phyloP scores from a whole-genome alignment of 2,329 filamentous ascomycete species.

The Sordariomycetes sp. region DNA sequence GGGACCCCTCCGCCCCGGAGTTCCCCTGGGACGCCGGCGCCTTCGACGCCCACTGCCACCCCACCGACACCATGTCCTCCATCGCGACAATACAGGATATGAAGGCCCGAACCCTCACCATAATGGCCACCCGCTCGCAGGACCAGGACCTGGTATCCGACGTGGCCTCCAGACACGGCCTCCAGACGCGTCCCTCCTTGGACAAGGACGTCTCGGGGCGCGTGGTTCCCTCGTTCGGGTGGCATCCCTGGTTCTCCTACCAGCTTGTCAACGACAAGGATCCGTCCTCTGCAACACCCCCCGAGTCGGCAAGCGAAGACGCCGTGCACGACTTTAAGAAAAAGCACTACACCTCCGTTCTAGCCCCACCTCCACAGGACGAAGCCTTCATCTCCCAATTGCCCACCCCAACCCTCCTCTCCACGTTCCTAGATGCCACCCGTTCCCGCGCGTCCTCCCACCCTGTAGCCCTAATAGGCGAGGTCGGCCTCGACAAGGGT shows the following conservation, averaged over 20 bases:
- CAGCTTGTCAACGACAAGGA: slow-evolving; percentile 53
- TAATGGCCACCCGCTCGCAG: slow-evolving; percentile 66
- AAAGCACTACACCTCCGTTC: slow-evolving; percentile 53
- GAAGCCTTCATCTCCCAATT: slow-evolving; percentile 32
- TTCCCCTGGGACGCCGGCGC: slow-evolving; percentile 62
- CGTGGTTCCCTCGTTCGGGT: slow-evolving; percentile 62
- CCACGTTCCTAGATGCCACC: slow-evolving; percentile 41
- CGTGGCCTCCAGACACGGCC: slow-evolving; percentile 42
- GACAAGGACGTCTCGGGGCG: slow-evolving; percentile 3
- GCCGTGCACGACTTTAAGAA: slow-evolving; percentile 31
- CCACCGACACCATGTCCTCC: slow-evolving; percentile 61
- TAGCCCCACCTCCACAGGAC: slow-evolving; percentile 39
- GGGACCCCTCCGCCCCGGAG: slow-evolving; percentile 7
- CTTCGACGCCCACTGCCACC: slow-evolving; percentile 74
- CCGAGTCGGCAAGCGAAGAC: slow-evolving; percentile 6
- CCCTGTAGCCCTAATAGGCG: slow-evolving; percentile 54
- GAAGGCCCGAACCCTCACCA: slow-evolving; percentile 51
- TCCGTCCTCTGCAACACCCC: not conserved
- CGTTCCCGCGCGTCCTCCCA: slow-evolving; percentile 38
- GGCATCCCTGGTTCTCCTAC: slow-evolving; percentile 80
- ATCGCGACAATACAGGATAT: slow-evolving; percentile 46
- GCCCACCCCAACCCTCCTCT: slow-evolving; percentile 47
- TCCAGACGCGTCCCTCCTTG: slow-evolving; percentile 15
- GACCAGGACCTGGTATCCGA: slow-evolving; percentile 61
- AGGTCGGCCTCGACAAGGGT: slow-evolving; percentile 64